phyloP scores from a whole-genome alignment of 345 rosid genomes.

The Adansonia digitata region DNA sequence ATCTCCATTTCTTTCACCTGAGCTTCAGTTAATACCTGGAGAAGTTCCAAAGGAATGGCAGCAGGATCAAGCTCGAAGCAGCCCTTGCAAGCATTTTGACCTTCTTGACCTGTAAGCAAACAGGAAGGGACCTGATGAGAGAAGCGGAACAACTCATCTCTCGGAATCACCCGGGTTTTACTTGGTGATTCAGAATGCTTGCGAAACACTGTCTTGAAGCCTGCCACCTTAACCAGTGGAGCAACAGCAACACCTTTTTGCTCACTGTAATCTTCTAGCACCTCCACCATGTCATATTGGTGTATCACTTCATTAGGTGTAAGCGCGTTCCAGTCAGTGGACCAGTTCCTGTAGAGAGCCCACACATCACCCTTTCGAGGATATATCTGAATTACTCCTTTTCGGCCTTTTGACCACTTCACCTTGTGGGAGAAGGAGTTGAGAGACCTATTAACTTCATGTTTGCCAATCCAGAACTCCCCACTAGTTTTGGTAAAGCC shows the following conservation, averaged over 20 bases:
- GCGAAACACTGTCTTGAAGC: conserved; percentile 47
- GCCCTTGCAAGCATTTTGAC: conserved; percentile 40
- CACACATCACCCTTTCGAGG: conserved; percentile 56
- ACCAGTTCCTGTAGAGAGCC: conserved; percentile 63
- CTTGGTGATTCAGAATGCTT: conserved; percentile 19
- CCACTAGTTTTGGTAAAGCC: conserved; percentile 57
- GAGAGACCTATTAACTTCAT: conserved; percentile 30
- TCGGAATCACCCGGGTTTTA: conserved; percentile 32
- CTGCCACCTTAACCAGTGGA: conserved; percentile 50
- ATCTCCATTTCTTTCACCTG: conserved; percentile 19
- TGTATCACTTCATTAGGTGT: conserved; percentile 41
- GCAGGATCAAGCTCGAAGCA: conserved; percentile 70
- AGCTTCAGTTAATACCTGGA: conserved; percentile 34
- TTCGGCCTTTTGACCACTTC: conserved; percentile 45
- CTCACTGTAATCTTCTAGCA: conserved; percentile 44
- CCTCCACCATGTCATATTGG: conserved; percentile 63
- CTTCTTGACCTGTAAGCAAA: conserved; percentile 54
- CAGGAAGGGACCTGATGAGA: conserved; percentile 64
- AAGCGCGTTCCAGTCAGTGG: conserved; percentile 39
- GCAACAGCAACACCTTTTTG: conserved; percentile 37
- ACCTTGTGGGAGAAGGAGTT: conserved; percentile 61
- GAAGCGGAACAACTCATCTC: conserved; percentile 51
- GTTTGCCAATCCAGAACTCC: conserved; percentile 42
- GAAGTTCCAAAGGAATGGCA: conserved; percentile 56
- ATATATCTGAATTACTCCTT: conserved; percentile 47